Conservation (phyloP, 306 rosid genomes). For the Inga leiocalycina region DNA sequence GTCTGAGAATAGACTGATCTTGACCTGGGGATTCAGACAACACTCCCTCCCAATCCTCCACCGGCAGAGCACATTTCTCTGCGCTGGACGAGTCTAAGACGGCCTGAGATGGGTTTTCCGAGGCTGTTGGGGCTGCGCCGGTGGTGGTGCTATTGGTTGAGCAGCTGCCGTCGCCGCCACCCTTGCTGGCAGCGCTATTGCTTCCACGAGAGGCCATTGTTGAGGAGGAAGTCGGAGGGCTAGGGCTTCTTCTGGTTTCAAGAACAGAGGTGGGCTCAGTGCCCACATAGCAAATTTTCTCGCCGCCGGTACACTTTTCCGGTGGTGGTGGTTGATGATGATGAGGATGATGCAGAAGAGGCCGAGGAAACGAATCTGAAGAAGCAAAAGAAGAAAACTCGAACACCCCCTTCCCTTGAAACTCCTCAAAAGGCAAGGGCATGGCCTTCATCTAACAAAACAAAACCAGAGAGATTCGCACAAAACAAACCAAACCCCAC, state of each 20-base stretch:
- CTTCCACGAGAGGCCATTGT: conserved; percentile 67
- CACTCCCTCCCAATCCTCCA: conserved; percentile 93
- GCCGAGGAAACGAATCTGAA: conserved; percentile 53
- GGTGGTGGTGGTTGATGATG: neutral
- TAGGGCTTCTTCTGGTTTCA: conserved; percentile 70
- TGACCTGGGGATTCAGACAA: conserved; percentile 69
- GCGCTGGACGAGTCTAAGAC: conserved; percentile 36
- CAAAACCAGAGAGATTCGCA: conserved; percentile 40
- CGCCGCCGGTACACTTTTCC: neutral
- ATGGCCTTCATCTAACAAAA: conserved; percentile 92
- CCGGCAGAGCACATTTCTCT: conserved; percentile 65
- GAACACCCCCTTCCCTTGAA: conserved; percentile 84
- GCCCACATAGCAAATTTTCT: conserved; percentile 68
- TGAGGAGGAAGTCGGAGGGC: conserved; percentile 81
- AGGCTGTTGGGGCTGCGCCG: conserved; percentile 32
- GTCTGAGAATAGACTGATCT: conserved; percentile 78
- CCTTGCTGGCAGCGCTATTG: neutral
- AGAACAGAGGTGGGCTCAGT: conserved; percentile 49
- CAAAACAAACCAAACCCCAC: conserved; percentile 39
- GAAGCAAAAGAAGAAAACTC: conserved; percentile 47
- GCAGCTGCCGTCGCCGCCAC: neutral
- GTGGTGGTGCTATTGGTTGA: conserved; percentile 36
- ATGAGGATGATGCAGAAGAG: neutral
- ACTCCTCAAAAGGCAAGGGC: conserved; percentile 90
- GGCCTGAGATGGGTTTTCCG: conserved; percentile 41